Conservation (phyloP, 2,329 filamentous ascomycete species). For the Stenocarpella maydis region DNA sequence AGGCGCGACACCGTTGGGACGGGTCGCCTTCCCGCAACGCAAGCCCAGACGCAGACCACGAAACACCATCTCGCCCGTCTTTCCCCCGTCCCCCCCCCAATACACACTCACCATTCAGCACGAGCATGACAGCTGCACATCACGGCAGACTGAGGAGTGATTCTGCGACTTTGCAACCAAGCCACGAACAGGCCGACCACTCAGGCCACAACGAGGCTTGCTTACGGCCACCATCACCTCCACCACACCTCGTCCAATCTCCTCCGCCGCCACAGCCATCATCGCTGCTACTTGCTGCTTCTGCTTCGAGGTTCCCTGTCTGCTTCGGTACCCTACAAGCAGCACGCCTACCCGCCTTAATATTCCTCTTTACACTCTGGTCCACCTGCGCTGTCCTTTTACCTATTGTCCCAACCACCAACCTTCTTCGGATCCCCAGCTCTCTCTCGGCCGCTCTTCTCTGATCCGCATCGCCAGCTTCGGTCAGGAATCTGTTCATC, state of each 20-base stretch:
- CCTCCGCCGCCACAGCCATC: constrained; percentile 11
- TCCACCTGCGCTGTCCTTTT: constrained; percentile 8
- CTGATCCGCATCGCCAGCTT: constrained; percentile 23
- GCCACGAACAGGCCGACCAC: neutral
- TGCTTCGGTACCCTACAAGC: constrained; percentile 19
- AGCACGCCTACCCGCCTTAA: constrained; percentile 19
- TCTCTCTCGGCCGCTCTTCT: constrained; percentile 5
- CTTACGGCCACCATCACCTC: constrained; percentile 20
- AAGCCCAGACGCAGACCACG: constrained; percentile 5
- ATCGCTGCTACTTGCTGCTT: constrained; percentile 6
- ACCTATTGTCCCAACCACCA: constrained; percentile 18
- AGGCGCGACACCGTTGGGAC: constrained; percentile 17
- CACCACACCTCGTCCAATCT: neutral
- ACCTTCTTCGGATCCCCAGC: constrained; percentile 23
- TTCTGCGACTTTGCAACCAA: neutral
- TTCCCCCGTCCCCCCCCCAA: neutral
- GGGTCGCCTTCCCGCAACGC: constrained; percentile 21
- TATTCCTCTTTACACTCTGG: constrained; percentile 23
- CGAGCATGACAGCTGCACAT: constrained; percentile 25
- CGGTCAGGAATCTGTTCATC: constrained; percentile 9
- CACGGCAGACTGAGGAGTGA: constrained; percentile 14
- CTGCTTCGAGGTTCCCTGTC: constrained; percentile 18
- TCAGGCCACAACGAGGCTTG: constrained; percentile 14
- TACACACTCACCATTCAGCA: neutral
- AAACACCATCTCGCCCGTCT: neutral